Conservation (phyloP, 352 stramenopile genomes). For the Phytophthora cajani region DNA sequence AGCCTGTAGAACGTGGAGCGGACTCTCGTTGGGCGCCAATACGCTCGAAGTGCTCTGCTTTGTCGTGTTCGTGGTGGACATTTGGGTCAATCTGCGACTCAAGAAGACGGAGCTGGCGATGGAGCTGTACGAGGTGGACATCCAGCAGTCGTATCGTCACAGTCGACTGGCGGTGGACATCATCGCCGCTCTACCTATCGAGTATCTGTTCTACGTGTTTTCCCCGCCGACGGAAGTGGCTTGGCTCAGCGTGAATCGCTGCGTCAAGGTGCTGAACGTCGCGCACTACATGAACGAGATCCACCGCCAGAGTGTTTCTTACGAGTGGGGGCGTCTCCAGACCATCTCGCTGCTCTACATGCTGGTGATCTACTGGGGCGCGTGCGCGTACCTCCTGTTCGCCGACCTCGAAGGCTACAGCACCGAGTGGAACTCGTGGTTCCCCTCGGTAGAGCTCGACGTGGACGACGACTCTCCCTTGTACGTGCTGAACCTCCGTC, state of each 20-base stretch:
- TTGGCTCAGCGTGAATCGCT: conserved; percentile 56
- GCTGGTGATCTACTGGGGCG: conserved; percentile 60
- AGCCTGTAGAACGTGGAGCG: conserved; percentile 41
- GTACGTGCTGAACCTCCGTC: conserved; percentile 40
- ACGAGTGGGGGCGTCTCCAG: conserved; percentile 49
- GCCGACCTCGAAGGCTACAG: conserved; percentile 48
- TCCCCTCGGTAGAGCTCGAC: conserved; percentile 41
- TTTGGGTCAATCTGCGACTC: conserved; percentile 66
- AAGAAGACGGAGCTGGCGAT: conserved; percentile 49
- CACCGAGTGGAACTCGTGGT: conserved; percentile 61
- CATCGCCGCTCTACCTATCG: conserved; percentile 49
- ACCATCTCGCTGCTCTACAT: conserved; percentile 51
- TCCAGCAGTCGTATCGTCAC: conserved; percentile 47
- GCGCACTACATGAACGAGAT: conserved; percentile 62
- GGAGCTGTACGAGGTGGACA: conserved; percentile 62
- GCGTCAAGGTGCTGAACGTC: conserved; percentile 63
- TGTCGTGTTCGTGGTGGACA: conserved; percentile 47
- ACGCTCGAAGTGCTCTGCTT: conserved; percentile 47
- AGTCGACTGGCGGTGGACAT: conserved; percentile 54
- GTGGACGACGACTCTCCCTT: conserved; percentile 38
- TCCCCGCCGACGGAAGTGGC: conserved; percentile 14
- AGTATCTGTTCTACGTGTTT: conserved; percentile 39
- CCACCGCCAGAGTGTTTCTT: conserved; percentile 49
- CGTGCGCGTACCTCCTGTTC: conserved; percentile 54
- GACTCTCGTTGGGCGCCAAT: conserved; percentile 33